Base-by-base conservation (phyloP, 345 rosid species). In the Euphorbia pulcherrima region DNA sequence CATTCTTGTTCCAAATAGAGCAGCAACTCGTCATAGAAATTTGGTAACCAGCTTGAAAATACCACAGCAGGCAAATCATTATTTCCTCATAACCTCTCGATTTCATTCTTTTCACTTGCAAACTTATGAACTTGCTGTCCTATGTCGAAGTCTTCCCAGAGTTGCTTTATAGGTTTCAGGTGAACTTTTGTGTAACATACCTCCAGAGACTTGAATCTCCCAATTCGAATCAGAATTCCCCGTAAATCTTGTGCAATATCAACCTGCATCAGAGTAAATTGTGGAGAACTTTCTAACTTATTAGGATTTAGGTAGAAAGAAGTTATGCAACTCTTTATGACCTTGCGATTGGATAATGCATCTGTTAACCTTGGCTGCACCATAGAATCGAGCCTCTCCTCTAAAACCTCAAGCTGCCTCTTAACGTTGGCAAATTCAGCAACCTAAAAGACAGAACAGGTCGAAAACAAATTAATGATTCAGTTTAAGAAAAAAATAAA, bases 1-100 rank as follows among this genome's bases (percentile, higher is more conserved):
- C 97, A 94, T 78, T 94, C 97, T 82, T 91, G 92, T 82, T 94
- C 99, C 60, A 94, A 92, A 86, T 84, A 94, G 64, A 94, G 97
- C 30, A 91, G 84, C 78, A 94, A 75, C 72, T 89, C 97, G 67
- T 94, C 99, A 39, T 91, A 91, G 83, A 94, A 94, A 83, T 83
- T 84, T 28, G 99, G 97, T 83, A 94, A 72, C 99, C 97, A 94
- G 79, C 90, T 91, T 54, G 83, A 80, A 75, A 89, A 89, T 33
- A 87, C 81, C 72, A 87, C 68, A 53, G 75, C 67, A 29, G 71
- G 72, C 57, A 71, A 74, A 62, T 85, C 95, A 62, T 74, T 80
- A 39, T 68, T 72, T 67, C 78, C 82, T 37, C 87, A 73, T 50
- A 78, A 68, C 84, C 86, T 83, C 55, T 84, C 90, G 52, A 68